Evolutionary conservation across 306 rosid genomes (phyloP).

Genomic region (Clitoria ternatea): DNA sequence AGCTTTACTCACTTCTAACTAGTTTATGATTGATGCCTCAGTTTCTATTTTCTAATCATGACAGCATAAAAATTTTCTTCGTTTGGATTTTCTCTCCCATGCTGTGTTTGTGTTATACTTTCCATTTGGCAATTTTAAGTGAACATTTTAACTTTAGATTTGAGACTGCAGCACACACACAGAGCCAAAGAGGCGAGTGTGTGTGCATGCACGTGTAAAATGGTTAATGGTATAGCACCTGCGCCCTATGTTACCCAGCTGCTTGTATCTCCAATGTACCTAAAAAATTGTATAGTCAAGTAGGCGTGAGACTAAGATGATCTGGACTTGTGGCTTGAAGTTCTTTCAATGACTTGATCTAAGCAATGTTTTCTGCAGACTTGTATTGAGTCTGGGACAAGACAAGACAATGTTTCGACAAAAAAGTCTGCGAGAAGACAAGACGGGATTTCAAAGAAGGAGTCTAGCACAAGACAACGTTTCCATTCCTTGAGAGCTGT

Average conservation of each 20-base stretch:
- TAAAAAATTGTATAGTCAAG: background rate
- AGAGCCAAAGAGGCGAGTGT: no score
- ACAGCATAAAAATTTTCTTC: background rate
- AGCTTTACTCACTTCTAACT: background rate
- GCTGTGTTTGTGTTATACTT: background rate
- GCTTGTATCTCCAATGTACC: background rate
- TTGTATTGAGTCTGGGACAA: conserved; percentile 36
- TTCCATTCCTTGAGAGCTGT: conserved; percentile 41
- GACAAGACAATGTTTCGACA: conserved; percentile 34
- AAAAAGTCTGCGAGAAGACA: no score
- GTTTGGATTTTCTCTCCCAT: background rate
- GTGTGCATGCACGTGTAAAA: background rate
- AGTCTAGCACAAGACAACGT: conserved; percentile 35
- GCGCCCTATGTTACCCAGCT: background rate
- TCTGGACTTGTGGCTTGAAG: background rate
- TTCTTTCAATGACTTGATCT: conserved; percentile 9
- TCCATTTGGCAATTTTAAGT: background rate
- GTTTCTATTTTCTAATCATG: background rate
- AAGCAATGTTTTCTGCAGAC: conserved; percentile 33
- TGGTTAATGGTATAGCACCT: background rate
- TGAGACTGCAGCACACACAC: background rate
- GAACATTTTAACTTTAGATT: background rate
- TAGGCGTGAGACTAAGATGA: background rate
- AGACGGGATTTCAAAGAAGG: no score
- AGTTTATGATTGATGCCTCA: background rate